Evolutionary conservation across 495 filamentous ascomycete species (phyloP), one percentile per base, ranked within the genome.

Genomic region (Penicillium daleae): DNA sequence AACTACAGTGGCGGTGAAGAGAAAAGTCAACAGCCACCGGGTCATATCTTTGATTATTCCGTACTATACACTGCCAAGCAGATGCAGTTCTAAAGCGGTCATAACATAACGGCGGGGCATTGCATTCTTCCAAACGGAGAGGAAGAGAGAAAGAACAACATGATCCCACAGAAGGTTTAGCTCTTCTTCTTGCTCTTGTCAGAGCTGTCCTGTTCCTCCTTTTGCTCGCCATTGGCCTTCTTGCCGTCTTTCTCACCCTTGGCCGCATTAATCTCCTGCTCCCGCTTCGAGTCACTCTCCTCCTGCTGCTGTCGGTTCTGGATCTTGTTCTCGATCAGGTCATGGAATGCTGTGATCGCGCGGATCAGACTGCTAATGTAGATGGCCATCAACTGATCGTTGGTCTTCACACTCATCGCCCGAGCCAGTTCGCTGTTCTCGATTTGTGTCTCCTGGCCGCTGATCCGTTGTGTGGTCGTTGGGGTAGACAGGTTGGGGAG

Each of bases 311-410:
- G 94, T 68, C 93, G 81, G 80, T 99, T 99, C 81, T 98, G 95
- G 63, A 98, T 97, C 88, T 99, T 99, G 80, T 99, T 99, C 83
- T 99, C 95, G 69, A 99, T 99, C 64, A 99, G 80, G 76, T 99
- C 95, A 75, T 99, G 95, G 87, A 98, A 99, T 15, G 95, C 96
- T 8, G 95, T 98, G 70, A 99, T 98, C 32, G 96, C 96, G 42
- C 95, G 87, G 78, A 99, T 97, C 80, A 99, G 80, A 77, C 90
- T 95, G 77, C 90, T 94, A 60, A 99, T 82, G 75, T 99, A 99
- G 72, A 99, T 98, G 40, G 93, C 87, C 88, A 99, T 97, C 62
- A 99, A 84, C 81, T 99, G 95, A 76, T 99, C 95, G 71, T 99
- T 98, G 61, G 96, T 97, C 88, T 99, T 99, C 76, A 97, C 85